phyloP scores from a whole-genome alignment of 768 basidiomycete species.

The Collybia nuda region DNA sequence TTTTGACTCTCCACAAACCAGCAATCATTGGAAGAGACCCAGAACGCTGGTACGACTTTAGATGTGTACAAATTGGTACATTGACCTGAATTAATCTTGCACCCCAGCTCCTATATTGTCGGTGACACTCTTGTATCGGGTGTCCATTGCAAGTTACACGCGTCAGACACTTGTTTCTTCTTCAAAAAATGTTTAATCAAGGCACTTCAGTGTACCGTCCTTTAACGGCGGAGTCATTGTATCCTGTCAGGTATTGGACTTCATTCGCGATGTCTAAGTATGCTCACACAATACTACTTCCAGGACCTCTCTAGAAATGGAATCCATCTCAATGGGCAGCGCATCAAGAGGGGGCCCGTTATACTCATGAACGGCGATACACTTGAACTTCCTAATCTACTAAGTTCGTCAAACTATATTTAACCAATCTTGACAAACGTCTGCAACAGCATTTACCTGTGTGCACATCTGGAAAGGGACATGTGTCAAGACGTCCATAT shows the following conservation, averaged over 20 bases:
- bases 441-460: slow-evolving; percentile 61
- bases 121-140: slow-evolving; percentile 63
- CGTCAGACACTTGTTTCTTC: slow-evolving; percentile 40
- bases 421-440: background rate
- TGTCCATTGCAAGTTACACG: slow-evolving; percentile 78
- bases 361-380: slow-evolving; percentile 79
- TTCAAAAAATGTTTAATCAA: slow-evolving; percentile 3
- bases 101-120: slow-evolving; percentile 61
- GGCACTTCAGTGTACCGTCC: slow-evolving; percentile 55
- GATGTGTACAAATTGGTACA: background rate
- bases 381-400: slow-evolving; percentile 65
- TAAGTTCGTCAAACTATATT: slow-evolving; percentile 37
- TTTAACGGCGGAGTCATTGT: slow-evolving; percentile 72
- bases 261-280: background rate
- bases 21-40: slow-evolving; percentile 72
- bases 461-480: slow-evolving; percentile 54
- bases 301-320: slow-evolving; percentile 83
- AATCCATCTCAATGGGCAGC: slow-evolving; percentile 65
- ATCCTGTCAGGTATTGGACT: slow-evolving; percentile 65
- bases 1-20: slow-evolving; percentile 61
- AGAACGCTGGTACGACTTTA: slow-evolving; percentile 54
- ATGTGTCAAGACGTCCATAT: slow-evolving; percentile 52
- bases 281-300: background rate
- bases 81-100: background rate
- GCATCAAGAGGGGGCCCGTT: slow-evolving; percentile 62